These are phyloP conservation scores for Neurospora sp. DNA, from an alignment of 2,329 filamentous ascomycete species.

Conservation along the genomic window DNA sequence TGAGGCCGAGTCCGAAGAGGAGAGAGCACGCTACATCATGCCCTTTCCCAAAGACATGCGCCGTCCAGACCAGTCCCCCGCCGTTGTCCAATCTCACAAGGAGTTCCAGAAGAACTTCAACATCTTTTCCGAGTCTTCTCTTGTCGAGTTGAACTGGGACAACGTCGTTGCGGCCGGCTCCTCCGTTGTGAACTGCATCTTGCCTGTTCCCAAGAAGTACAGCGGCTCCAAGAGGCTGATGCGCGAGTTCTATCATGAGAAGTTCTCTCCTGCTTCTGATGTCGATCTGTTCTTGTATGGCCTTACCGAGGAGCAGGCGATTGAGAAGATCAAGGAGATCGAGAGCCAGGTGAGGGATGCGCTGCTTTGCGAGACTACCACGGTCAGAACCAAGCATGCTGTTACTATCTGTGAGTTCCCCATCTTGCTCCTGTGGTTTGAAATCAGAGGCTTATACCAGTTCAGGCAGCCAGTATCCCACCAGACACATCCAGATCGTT, in stretches of 20 bases:
- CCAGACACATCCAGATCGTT: constrained; percentile 77
- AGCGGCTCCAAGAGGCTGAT: constrained; percentile 52
- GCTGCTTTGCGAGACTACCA: constrained; percentile 73
- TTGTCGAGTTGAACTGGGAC: constrained; percentile 69
- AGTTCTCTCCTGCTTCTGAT: constrained; percentile 73
- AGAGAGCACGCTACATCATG: constrained; percentile 63
- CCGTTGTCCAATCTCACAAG: constrained; percentile 55
- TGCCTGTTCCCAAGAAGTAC: constrained; percentile 58
- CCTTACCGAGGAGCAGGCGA: constrained; percentile 63
- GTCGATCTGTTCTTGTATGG: constrained; percentile 82
- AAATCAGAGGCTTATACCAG: not conserved
- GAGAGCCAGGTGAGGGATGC: constrained; percentile 66
- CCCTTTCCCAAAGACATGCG: constrained; percentile 51
- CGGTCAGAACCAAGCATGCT: constrained; percentile 76
- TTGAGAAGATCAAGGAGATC: constrained; percentile 78
- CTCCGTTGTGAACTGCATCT: constrained; percentile 67
- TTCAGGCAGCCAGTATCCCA: constrained; percentile 66
- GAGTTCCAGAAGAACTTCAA: constrained; percentile 74
- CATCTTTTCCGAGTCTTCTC: constrained; percentile 69
- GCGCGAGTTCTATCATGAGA: constrained; percentile 71
- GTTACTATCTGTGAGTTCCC: constrained; percentile 56
- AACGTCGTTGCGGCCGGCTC: constrained; percentile 78
- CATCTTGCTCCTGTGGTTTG: no score
- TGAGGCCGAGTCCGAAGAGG: constrained; percentile 44
- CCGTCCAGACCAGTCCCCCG: constrained; percentile 51